Conservation (phyloP, 345 rosid species). For the Pistacia atlantica region DNA sequence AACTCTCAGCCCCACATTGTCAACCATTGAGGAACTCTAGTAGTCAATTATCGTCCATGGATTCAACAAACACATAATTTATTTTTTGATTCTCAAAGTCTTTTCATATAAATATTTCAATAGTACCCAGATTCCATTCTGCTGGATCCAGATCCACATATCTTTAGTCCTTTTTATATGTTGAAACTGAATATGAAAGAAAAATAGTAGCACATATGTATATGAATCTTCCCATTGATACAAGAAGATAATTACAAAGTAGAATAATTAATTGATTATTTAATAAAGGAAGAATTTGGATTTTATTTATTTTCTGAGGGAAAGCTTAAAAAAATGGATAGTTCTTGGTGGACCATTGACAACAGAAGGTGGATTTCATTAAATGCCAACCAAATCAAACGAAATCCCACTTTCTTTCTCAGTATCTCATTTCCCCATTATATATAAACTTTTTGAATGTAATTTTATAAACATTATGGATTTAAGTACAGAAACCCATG, state of each 20-base stretch:
- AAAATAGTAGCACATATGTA: too few species aligned
- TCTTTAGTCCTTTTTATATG: neutral
- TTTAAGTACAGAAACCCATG: neutral
- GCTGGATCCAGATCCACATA: neutral
- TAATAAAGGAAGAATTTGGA: constrained; percentile 7
- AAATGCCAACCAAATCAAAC: too few species aligned
- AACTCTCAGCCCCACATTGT: neutral
- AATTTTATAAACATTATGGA: neutral
- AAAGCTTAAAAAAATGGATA: neutral
- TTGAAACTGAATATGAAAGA: neutral
- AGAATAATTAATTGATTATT: too few species aligned
- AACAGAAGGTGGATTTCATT: neutral
- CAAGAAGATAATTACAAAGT: neutral
- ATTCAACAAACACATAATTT: constrained; percentile 25
- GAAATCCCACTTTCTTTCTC: too few species aligned
- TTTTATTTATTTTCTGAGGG: neutral
- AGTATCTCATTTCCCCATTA: too few species aligned
- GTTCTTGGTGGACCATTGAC: neutral
- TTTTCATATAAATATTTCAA: neutral
- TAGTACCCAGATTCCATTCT: neutral
- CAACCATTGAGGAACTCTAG: constrained; percentile 12
- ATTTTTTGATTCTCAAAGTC: neutral
- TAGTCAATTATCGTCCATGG: neutral
- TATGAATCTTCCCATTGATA: neutral
- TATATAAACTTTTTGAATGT: too few species aligned